Evolutionary conservation across 176 grass and related monocot species (phyloP).

Genomic region (Raddia guianensis): DNA sequence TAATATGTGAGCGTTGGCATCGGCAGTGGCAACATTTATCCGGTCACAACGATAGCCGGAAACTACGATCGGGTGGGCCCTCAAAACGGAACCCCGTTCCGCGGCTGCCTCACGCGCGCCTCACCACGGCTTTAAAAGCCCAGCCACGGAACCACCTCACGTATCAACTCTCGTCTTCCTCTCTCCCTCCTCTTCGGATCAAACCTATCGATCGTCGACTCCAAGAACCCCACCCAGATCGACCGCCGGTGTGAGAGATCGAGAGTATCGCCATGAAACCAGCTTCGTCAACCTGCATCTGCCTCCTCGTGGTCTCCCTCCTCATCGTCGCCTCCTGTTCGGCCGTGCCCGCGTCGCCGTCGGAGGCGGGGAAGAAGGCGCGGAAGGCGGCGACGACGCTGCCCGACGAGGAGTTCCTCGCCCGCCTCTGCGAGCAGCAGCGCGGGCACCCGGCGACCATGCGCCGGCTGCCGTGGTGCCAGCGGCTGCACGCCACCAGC

Average conservation of each 20-base stretch:
- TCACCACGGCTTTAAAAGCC: slow-evolving; percentile 39
- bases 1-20: too few relatives aligned
- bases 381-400: not conserved
- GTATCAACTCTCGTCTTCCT: not conserved
- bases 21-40: too few relatives aligned
- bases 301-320: not conserved
- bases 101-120: not conserved
- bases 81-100: too few relatives aligned
- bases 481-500: slow-evolving; percentile 18
- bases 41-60: too few relatives aligned
- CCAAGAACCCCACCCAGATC: not conserved
- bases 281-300: not conserved
- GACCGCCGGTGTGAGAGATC: not conserved
- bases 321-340: slow-evolving; percentile 30
- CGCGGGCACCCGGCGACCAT: not conserved
- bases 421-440: slow-evolving; percentile 40
- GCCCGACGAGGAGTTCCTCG: slow-evolving; percentile 32
- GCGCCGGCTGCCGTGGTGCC: slow-evolving; percentile 40
- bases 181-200: not conserved
- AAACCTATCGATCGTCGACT: not conserved
- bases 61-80: too few relatives aligned
- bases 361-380: not conserved
- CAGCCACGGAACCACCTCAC: not conserved
- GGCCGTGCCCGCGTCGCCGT: not conserved
- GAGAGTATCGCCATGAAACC: slow-evolving; percentile 35